Percentiles rank a stretch among this genome's conserved stretches.
These are phyloP conservation scores for Pulicaria dysenterica DNA, from an alignment of 129 eudicot species.

Conservation along the genomic window DNA sequence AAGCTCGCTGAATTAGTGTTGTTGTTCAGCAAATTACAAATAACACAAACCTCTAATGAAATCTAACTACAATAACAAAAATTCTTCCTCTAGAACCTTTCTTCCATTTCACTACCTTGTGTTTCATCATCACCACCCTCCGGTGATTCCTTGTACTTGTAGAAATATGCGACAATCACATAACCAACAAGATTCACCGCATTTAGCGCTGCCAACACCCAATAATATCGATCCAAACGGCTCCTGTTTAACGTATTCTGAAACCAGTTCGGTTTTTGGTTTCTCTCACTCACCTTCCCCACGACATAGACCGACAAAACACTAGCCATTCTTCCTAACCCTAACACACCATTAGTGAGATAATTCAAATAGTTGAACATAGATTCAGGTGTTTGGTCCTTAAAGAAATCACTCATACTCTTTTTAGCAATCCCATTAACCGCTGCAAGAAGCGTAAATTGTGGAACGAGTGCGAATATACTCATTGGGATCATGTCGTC, in stretches of 20 bases:
- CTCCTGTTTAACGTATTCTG: slow-evolving; percentile 49
- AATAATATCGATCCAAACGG: slow-evolving; percentile 63
- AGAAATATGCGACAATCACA: slow-evolving; percentile 39
- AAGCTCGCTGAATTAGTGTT: no score
- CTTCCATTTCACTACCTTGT: neutral
- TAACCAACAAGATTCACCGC: slow-evolving; percentile 46
- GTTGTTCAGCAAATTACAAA: neutral
- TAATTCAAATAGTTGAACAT: slow-evolving; percentile 30
- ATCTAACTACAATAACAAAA: slow-evolving; percentile 29
- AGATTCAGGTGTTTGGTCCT: slow-evolving; percentile 39
- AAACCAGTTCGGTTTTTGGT: slow-evolving; percentile 52
- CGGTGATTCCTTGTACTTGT: slow-evolving; percentile 41
- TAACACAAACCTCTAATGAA: slow-evolving; percentile 32
- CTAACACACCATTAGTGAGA: slow-evolving; percentile 47
- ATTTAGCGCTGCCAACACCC: slow-evolving; percentile 58
- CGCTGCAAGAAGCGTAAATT: slow-evolving; percentile 57
- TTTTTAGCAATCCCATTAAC: slow-evolving; percentile 40
- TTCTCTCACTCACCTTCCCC: slow-evolving; percentile 56
- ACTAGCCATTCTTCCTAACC: slow-evolving; percentile 61
- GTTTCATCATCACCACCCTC: slow-evolving; percentile 10
- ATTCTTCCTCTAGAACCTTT: neutral
- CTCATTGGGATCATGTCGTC: slow-evolving; percentile 56
- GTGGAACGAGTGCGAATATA: slow-evolving; percentile 54
- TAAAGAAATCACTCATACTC: slow-evolving; percentile 41
- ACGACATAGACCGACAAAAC: slow-evolving; percentile 63